Evolutionary conservation across 257 asterid species (phyloP).

Genomic region (Capsicum chinense): DNA sequence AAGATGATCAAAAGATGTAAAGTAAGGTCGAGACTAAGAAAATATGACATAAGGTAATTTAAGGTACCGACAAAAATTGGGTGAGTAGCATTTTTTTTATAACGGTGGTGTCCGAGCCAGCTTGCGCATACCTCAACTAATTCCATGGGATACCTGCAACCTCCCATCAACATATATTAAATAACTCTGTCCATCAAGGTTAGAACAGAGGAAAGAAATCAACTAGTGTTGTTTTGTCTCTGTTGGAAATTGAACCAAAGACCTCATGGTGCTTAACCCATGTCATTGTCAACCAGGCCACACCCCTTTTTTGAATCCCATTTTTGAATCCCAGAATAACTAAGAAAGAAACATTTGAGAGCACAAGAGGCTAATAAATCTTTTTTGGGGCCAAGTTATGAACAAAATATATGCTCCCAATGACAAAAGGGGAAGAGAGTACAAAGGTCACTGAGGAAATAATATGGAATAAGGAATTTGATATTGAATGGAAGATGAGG

Average conservation of each 20-base stretch:
- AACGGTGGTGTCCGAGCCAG: no score
- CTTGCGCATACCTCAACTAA: no score
- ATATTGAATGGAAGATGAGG: not conserved
- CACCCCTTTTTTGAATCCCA: not conserved
- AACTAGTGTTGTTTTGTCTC: no score
- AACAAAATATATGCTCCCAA: not conserved
- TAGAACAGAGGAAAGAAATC: no score
- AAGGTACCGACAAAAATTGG: not conserved
- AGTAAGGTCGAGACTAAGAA: not conserved
- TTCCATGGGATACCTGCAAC: no score
- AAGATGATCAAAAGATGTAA: not conserved
- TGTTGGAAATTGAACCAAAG: no score
- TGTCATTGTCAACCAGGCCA: no score
- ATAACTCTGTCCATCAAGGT: no score
- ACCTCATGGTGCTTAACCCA: no score
- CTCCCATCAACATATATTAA: no score
- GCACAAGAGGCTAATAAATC: not conserved
- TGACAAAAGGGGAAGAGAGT: not conserved
- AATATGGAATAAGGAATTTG: not conserved
- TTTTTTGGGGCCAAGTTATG: not conserved
- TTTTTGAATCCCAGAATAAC: not conserved
- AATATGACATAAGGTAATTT: not conserved
- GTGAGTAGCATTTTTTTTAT: not conserved
- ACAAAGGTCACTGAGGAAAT: not conserved
- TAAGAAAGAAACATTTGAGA: not conserved